Evolutionary conservation across 1,284 basidiomycete genomes (phyloP), one percentile per base, ranked within the genome.

Genomic region (Ustanciosporium gigantosporum): DNA sequence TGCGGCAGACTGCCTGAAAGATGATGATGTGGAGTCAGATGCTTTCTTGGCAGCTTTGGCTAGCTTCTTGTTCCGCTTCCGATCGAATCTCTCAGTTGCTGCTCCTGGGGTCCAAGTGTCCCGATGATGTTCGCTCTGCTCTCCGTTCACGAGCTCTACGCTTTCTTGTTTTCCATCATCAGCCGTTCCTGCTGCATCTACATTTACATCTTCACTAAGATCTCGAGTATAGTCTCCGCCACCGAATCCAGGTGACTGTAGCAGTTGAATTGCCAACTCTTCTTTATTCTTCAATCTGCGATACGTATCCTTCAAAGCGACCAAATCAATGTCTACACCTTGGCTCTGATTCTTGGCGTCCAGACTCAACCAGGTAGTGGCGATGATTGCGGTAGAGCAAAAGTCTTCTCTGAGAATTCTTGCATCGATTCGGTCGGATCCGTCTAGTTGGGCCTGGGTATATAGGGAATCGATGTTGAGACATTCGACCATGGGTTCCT

Each of bases 271-370:
- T 11, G 24, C 25, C 11, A 31, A n/a, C 4, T 42, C 21, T 1
- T 43, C 34, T 14, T 62, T 50, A n/a, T 31, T 41, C 15, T 29
- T 25, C 11, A 58, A 43, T 15, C 45, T 32, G 4, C 21, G 15
- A n/a, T 60, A 56, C n/a, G 62, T 67, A 31, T 62, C 52, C 2
- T 27, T 19, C 13, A 73, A 45, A 15, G 70, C 70, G 2, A 56
- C 51, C 6, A 68, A 42, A 31, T 73, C 70, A 20, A 73, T 66
- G 29, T 73, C 70, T 9, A 73, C 68, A 17, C 62, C 68, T 35
- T 71, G 69, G 7, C 62, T 36, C 13, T 24, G 31, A 31, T 69
- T 66, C 17, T 40, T 17, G 4, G 21, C 25, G 24, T 51, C 53
- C 31, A 73, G 35, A 7, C 36, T 23, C 6, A 71, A 49, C 70